phyloP scores from a whole-genome alignment of 1,139 yeast genomes.

The Nakaseomyces glabratus region DNA sequence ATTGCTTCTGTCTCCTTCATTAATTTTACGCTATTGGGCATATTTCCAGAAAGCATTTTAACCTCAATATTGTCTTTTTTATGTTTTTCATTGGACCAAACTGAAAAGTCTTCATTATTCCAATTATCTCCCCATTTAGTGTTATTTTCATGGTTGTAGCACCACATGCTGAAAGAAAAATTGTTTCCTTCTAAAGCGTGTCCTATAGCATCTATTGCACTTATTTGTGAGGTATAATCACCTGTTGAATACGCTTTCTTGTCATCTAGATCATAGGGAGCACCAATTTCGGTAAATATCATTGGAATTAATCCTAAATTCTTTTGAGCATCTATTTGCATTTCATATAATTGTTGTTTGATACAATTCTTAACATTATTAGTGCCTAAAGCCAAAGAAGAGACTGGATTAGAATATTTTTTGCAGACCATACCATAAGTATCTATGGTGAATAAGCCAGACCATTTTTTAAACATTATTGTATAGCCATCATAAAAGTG shows the following conservation, averaged over 20 bases:
- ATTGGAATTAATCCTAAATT: constrained; percentile 60
- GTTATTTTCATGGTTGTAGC: constrained; percentile 61
- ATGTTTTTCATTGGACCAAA: constrained; percentile 65
- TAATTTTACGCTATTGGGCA: too few species aligned
- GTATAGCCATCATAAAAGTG: constrained; percentile 94
- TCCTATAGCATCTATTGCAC: constrained; percentile 75
- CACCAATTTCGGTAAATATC: constrained; percentile 88
- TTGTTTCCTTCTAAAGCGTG: constrained; percentile 67
- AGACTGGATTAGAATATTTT: constrained; percentile 60
- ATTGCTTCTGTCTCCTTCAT: too few species aligned
- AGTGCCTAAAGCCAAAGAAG: constrained; percentile 77
- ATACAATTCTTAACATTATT: constrained; percentile 64
- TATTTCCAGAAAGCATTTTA: too few species aligned
- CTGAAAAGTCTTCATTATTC: constrained; percentile 89
- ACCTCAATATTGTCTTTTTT: not conserved
- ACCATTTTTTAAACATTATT: constrained; percentile 81
- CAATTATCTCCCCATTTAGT: constrained; percentile 85
- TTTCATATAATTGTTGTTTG: constrained; percentile 52
- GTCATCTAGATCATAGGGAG: constrained; percentile 91
- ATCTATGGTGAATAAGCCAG: constrained; percentile 67
- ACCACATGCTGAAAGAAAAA: constrained; percentile 77
- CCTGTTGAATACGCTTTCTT: constrained; percentile 59
- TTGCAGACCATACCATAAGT: constrained; percentile 86
- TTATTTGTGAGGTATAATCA: constrained; percentile 60
- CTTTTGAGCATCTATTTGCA: constrained; percentile 53